Evolutionary conservation across 1,284 basidiomycete species (phyloP).

Genomic region (Grifola frondosa): DNA sequence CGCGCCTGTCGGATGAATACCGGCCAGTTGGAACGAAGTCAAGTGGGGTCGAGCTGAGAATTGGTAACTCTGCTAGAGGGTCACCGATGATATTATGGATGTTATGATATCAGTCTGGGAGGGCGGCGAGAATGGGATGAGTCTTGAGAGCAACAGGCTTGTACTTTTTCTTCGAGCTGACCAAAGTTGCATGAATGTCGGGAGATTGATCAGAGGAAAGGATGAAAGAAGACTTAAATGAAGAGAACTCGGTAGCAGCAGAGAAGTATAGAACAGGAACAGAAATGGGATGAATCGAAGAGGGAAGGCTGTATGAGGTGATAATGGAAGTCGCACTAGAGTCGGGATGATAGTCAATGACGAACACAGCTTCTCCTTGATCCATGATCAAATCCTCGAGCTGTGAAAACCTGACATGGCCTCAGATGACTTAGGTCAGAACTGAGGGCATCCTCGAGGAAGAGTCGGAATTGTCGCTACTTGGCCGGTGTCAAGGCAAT

Average conservation of each 20-base stretch:
- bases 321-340: too few relatives aligned
- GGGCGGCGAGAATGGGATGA: constrained; percentile 25
- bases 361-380: constrained; percentile 7
- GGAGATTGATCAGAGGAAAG: constrained; percentile 4
- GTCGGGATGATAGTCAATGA: too few relatives aligned
- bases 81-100: constrained; percentile 33
- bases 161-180: constrained; percentile 33
- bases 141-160: constrained; percentile 35
- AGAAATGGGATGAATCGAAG: not conserved
- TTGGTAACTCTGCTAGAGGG: constrained; percentile 31
- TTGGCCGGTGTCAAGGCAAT: constrained; percentile 24
- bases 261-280: constrained; percentile 12
- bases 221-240: not conserved
- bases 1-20: constrained; percentile 34
- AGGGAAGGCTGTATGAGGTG: too few relatives aligned
- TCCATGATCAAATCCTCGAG: constrained; percentile 9
- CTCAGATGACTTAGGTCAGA: not conserved
- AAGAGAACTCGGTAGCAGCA: constrained; percentile 5
- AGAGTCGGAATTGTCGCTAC: constrained; percentile 24
- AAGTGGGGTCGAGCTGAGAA: constrained; percentile 24
- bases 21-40: constrained; percentile 28
- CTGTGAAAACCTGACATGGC: constrained; percentile 1
- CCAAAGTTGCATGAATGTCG: too few relatives aligned
- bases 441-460: constrained; percentile 6
- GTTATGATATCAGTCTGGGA: constrained; percentile 34